Conservation (phyloP, 2,329 filamentous ascomycete genomes). For the Zasmidium cellare region DNA sequence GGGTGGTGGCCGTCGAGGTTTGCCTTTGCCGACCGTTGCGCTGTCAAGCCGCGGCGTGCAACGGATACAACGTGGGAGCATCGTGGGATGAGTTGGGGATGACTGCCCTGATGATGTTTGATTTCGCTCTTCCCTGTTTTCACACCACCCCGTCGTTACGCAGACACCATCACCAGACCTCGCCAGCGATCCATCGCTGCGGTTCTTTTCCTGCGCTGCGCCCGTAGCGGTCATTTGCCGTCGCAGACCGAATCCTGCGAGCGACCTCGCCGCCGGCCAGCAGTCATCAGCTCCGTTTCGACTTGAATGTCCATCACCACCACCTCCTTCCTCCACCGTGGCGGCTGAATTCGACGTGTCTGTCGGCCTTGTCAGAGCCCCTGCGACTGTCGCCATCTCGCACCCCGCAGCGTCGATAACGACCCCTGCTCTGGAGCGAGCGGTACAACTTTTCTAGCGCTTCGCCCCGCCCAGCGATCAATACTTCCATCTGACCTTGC, state of each 20-base stretch:
- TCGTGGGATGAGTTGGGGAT: neutral
- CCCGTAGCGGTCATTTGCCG: constrained; percentile 13
- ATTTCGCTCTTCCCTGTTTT: neutral
- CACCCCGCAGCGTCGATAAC: neutral
- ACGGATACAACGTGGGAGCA: neutral
- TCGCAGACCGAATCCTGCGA: neutral
- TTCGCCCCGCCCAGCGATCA: neutral
- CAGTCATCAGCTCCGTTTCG: neutral
- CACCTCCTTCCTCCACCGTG: neutral
- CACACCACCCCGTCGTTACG: constrained; percentile 1
- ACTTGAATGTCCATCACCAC: neutral
- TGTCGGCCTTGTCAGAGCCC: neutral
- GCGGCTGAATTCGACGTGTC: neutral
- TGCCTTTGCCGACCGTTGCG: neutral
- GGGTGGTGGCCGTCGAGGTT: neutral
- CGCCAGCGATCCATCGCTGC: neutral
- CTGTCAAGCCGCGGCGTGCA: neutral
- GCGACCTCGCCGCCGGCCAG: neutral
- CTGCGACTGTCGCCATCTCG: neutral
- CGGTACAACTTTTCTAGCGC: constrained; percentile 6
- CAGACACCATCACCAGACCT: constrained; percentile 9
- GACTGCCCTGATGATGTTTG: neutral
- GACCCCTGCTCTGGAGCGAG: constrained; percentile 1
- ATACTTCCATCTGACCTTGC: neutral
- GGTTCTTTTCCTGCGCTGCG: neutral